These are phyloP conservation scores for Friedmanniomyces simplex DNA, from an alignment of 495 filamentous ascomycete species.

Conservation along the genomic window DNA sequence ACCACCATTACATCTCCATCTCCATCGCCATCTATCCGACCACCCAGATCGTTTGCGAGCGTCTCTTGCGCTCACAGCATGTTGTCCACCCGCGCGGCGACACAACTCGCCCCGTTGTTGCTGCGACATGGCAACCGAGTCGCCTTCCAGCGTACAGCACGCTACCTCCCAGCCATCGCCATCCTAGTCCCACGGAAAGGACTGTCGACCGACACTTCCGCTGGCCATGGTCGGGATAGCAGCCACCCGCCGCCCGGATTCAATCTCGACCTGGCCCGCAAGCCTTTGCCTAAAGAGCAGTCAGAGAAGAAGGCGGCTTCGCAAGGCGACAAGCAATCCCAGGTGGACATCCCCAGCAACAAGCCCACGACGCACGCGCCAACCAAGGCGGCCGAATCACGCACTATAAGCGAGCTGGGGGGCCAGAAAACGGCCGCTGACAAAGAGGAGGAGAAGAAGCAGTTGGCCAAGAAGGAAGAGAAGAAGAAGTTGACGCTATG, in stretches of 20 bases:
- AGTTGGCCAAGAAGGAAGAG: slow-evolving; percentile 60
- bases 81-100: background rate
- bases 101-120: slow-evolving; percentile 24
- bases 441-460: slow-evolving; percentile 41
- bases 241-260: slow-evolving; percentile 87
- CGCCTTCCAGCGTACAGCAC: slow-evolving; percentile 21
- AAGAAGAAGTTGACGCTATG: slow-evolving; percentile 75
- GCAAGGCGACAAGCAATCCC: slow-evolving; percentile 10
- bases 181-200: slow-evolving; percentile 29
- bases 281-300: slow-evolving; percentile 50
- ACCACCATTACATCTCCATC: background rate
- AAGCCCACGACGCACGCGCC: slow-evolving; percentile 36
- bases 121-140: slow-evolving; percentile 26
- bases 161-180: slow-evolving; percentile 31
- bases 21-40: background rate
- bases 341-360: slow-evolving; percentile 27
- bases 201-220: slow-evolving; percentile 57
- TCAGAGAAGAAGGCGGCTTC: slow-evolving; percentile 8
- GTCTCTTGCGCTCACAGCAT: background rate
- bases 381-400: slow-evolving; percentile 37
- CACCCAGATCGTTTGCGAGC: background rate
- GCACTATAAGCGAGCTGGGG: slow-evolving; percentile 37
- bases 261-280: slow-evolving; percentile 83
- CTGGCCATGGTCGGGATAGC: slow-evolving; percentile 37
- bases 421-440: slow-evolving; percentile 36